Evolutionary conservation across 1,139 yeast genomes (phyloP).

Genomic region (Zygosaccharomyces pseudobailii): DNA sequence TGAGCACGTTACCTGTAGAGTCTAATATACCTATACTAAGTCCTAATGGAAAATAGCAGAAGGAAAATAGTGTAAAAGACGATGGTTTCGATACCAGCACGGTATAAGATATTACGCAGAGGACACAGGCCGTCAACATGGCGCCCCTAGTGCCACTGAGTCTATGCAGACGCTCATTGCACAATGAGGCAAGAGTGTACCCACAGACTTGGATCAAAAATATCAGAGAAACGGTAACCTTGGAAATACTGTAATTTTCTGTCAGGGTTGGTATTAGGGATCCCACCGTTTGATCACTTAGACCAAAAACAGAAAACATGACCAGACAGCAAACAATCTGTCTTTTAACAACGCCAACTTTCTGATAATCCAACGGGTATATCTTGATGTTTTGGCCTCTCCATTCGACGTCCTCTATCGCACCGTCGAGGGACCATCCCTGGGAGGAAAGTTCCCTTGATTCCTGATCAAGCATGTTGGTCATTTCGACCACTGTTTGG

Average conservation of each 20-base stretch:
- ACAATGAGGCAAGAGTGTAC: slow-evolving; percentile 27
- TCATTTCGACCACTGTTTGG: slow-evolving; percentile 10
- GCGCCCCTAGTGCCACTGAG: slow-evolving; percentile 29
- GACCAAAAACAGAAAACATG: slow-evolving; percentile 31
- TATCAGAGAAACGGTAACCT: slow-evolving; percentile 26
- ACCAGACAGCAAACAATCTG: slow-evolving; percentile 28
- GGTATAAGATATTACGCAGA: slow-evolving; percentile 20
- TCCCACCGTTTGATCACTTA: slow-evolving; percentile 34
- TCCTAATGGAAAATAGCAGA: slow-evolving; percentile 44
- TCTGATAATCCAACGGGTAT: slow-evolving; percentile 28
- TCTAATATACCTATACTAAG: slow-evolving; percentile 59
- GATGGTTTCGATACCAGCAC: slow-evolving; percentile 24
- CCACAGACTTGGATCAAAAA: slow-evolving; percentile 30
- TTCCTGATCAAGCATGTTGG: slow-evolving; percentile 7
- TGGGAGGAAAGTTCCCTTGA: slow-evolving; percentile 1
- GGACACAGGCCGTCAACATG: slow-evolving; percentile 19
- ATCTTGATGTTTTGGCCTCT: slow-evolving; percentile 23
- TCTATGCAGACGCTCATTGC: slow-evolving; percentile 30
- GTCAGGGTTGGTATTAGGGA: slow-evolving; percentile 30
- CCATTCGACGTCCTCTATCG: slow-evolving; percentile 21
- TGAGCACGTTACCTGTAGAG: slow-evolving; percentile 54
- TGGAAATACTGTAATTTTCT: slow-evolving; percentile 24
- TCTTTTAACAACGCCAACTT: slow-evolving; percentile 22
- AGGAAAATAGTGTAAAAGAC: slow-evolving; percentile 36
- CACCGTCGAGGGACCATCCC: slow-evolving; percentile 1